Conservation (phyloP, 805 yeast species). For the Metschnikowia lochheadii region DNA sequence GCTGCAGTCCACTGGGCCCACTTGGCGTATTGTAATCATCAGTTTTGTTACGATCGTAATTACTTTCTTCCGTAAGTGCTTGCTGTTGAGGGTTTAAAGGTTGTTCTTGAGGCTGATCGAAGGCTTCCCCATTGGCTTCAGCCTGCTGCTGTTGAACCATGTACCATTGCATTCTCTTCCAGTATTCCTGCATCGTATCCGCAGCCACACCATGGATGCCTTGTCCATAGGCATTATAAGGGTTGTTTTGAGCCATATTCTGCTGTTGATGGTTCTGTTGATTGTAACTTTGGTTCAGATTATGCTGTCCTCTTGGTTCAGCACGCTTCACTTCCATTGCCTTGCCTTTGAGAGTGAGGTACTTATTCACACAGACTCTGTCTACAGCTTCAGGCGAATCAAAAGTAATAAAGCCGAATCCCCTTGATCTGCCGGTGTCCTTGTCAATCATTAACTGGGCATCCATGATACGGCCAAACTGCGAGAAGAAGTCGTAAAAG, state of each 20-base stretch:
- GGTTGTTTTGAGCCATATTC: constrained; percentile 28
- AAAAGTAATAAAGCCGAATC: constrained; percentile 94
- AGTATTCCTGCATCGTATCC: constrained; percentile 61
- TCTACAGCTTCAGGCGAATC: constrained; percentile 95
- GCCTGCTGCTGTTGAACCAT: constrained; percentile 54
- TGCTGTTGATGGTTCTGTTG: constrained; percentile 24
- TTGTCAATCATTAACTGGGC: constrained; percentile 97
- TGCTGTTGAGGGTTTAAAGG: constrained; percentile 45
- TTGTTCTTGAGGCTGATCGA: constrained; percentile 33
- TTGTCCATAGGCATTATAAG: constrained; percentile 23
- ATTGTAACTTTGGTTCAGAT: constrained; percentile 27
- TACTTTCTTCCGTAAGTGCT: constrained; percentile 9
- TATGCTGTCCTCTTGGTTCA: constrained; percentile 73
- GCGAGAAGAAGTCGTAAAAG: constrained; percentile 78
- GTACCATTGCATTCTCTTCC: constrained; percentile 63
- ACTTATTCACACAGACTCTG: constrained; percentile 75
- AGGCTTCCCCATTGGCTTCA: constrained; percentile 19
- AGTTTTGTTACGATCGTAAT: constrained; percentile 17
- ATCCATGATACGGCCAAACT: constrained; percentile 88
- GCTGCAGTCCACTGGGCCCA: constrained; percentile 3
- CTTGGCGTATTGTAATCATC: background rate
- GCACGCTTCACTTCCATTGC: constrained; percentile 82
- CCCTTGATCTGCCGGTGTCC: constrained; percentile 95
- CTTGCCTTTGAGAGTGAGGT: constrained; percentile 79
- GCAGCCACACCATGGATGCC: constrained; percentile 29